Base-by-base conservation (phyloP, 2,329 filamentous ascomycete species). In the Aspergillus pseudoviridinutans region DNA sequence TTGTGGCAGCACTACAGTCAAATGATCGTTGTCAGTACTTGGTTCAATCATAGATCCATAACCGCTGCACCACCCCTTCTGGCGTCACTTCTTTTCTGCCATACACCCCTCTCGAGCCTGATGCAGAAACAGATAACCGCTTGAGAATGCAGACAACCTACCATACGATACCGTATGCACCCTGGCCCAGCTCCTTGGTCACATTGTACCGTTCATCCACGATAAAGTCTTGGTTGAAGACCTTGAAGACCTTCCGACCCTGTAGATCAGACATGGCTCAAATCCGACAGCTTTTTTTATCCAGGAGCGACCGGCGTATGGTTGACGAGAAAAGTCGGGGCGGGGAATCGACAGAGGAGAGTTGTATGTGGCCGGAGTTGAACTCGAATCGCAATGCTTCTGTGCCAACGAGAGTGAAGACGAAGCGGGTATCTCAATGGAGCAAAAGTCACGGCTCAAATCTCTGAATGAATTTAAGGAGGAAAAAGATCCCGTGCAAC, bases 211-310 rank as follows among this genome's bases (percentile, higher is more conserved):
- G 88, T 78, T 97, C 93, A 75, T 97, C 94, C 71, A 97, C 94
- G 68, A 97, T 87, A 74, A 99, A 99, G 81, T 99, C 94, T 74
- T 99, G 94, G 83, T 97, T 97, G 81, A 99, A 99, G 76, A 99
- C 92, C 87, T 96, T 96, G 84, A 96, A 97, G 77, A 93, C 86
- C 84, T 96, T 97, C 78, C 92, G 88, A 73, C 87, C 87, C 62
- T 80, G 78, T 60, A 87, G 76, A 68, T 87, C 84, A 64, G 80
- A 76, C 84, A 87, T 87, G 69, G 57, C 60, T 62, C 58, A 50
- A 49, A 55, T 32, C 28, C 6, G 38, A 49, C 24, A 46, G 38
- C 44, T 56, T 38, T 12, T 29, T n/a, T 32, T 24, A 4, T 14
- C 6, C 14, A 17, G 32, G 32, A 38, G 32, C 32, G 14, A 38